Evolutionary conservation across 2,329 filamentous ascomycete genomes (phyloP), one percentile per base, ranked within the genome.

Genomic region (Gnomoniopsis smithogilvyi): DNA sequence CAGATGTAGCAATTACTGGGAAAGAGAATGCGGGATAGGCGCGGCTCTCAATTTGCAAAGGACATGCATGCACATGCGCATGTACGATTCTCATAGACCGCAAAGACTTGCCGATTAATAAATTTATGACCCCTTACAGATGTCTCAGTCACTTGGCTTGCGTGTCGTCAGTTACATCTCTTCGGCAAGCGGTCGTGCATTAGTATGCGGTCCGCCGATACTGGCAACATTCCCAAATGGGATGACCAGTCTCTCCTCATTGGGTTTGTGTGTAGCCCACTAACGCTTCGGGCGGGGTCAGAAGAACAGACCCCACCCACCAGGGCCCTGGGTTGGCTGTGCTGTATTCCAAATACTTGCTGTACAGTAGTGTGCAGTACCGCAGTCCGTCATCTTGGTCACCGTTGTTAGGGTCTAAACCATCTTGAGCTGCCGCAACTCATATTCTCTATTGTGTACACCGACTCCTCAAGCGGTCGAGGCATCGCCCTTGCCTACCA

Each of bases 261-360:
- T 54, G 38, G 58, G 34, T 46, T 15, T 12, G 45, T 19, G 30
- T 22, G 38, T 12, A 41, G 7, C n/a, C 41, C 49, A 21, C 33
- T 22, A 24, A 10, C 3, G n/a, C 33, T 52, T 7, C 3, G 8
- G 22, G 12, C 6, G 15, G 19, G 15, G 24, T 15, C 14, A 21
- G 17, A 49, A n/a, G 26, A 4, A 49, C 21, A 49, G 47, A n/a
- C 15, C 38, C n/a, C 15, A 19, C 15, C 38, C 26, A 30, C 26
- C 26, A n/a, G n/a, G 26, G 26, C 26, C 26, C 26, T 30, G 26
- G 26, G 3, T 19, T 12, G 38, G 6, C 38, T 43, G 15, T 17
- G 14, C 17, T 6, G 21, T 57, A 61, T 61, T 61, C 59, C 59
- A 61, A 61, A 61, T 61, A 61, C 26, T 33, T 21, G 7, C 34